phyloP scores from a whole-genome alignment of 345 rosid genomes.

The Gossypium rotundifolium region DNA sequence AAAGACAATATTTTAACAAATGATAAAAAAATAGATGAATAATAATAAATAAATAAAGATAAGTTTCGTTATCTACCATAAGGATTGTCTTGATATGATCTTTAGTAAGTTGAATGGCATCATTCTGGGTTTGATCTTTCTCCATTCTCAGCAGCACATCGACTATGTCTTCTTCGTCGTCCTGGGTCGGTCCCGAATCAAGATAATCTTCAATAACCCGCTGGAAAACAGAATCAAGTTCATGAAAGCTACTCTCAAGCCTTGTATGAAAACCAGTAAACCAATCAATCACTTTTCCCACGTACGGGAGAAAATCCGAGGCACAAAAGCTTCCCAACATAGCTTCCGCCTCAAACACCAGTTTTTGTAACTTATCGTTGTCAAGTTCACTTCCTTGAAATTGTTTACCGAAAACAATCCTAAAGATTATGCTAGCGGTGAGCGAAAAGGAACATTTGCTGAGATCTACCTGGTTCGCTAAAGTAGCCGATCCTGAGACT shows the following conservation, averaged over 20 bases:
- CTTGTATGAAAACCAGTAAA: constrained; percentile 26
- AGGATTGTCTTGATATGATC: constrained; percentile 1
- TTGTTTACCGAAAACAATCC: constrained; percentile 15
- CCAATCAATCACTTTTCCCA: constrained; percentile 26
- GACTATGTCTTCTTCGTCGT: constrained; percentile 27
- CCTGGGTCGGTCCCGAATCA: constrained; percentile 12
- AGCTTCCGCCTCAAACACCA: constrained; percentile 19
- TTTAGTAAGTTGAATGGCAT: background rate
- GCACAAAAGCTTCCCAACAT: constrained; percentile 25
- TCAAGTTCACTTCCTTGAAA: constrained; percentile 1
- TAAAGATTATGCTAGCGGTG: constrained; percentile 9
- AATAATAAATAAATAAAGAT: too few species aligned
- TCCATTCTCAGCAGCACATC: constrained; percentile 25
- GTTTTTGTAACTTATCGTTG: constrained; percentile 4
- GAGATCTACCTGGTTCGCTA: constrained; percentile 11
- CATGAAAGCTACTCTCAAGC: constrained; percentile 22
- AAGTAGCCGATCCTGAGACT: background rate
- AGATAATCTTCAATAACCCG: constrained; percentile 29
- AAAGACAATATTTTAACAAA: background rate
- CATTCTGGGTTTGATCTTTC: constrained; percentile 6
- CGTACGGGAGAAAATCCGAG: constrained; percentile 31
- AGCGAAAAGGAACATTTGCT: constrained; percentile 7
- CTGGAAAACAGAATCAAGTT: constrained; percentile 25
- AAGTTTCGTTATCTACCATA: background rate
- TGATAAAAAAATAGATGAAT: background rate